These are phyloP conservation scores for Entophlyctis luteolus DNA, from an alignment of 192 early-diverging fungal genomes.

Conservation along the genomic window DNA sequence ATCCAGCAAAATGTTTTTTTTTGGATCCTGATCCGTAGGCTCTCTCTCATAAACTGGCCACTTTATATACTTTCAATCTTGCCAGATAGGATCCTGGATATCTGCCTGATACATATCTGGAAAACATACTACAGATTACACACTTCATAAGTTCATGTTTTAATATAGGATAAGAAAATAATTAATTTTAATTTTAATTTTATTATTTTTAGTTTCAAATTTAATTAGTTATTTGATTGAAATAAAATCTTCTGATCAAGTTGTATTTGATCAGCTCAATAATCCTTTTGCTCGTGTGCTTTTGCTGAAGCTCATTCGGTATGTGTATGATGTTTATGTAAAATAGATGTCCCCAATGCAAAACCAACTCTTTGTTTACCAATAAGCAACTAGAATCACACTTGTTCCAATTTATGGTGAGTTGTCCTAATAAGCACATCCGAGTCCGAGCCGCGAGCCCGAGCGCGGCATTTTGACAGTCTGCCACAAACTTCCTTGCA, in stretches of 20 bases:
- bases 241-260: background rate
- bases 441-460: too few species aligned
- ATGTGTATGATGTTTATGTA: constrained; percentile 5
- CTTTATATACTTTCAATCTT: too few species aligned
- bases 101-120: too few species aligned
- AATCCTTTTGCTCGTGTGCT: constrained; percentile 15
- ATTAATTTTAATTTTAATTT: background rate
- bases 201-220: background rate
- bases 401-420: constrained; percentile 3
- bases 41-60: too few species aligned
- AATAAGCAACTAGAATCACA: constrained; percentile 10
- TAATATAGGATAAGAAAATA: background rate
- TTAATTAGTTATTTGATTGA: background rate
- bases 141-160: background rate
- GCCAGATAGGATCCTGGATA: too few species aligned
- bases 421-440: constrained; percentile 7
- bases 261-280: constrained; percentile 2
- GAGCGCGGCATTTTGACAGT: too few species aligned
- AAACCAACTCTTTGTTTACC: constrained; percentile 10
- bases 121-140: too few species aligned
- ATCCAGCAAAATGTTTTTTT: too few species aligned
- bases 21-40: too few species aligned
- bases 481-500: too few species aligned
- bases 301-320: background rate
- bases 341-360: constrained; percentile 5